Evolutionary conservation across 2,329 filamentous ascomycete species (phyloP).

Genomic region (Fusarium guadeloupense): DNA sequence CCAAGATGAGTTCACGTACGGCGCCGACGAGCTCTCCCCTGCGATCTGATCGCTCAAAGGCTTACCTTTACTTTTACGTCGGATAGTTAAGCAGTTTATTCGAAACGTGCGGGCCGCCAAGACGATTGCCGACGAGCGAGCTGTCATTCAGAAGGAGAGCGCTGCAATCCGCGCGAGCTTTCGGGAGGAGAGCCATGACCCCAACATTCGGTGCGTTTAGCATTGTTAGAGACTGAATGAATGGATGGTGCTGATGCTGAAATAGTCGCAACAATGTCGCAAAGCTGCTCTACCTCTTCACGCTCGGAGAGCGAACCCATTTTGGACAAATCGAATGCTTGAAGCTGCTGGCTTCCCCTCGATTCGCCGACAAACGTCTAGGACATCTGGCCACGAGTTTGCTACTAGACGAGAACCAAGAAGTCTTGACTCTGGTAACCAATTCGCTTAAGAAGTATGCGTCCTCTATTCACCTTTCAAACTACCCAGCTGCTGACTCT

Average conservation of each 20-base stretch:
- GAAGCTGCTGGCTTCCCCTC: conserved; percentile 94
- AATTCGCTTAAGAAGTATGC: conserved; percentile 96
- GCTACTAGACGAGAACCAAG: conserved; percentile 96
- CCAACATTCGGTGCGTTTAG: conserved; percentile 78
- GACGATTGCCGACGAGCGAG: conserved; percentile 97
- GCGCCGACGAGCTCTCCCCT: conserved; percentile 15
- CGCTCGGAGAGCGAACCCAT: conserved; percentile 94
- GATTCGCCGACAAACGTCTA: conserved; percentile 96
- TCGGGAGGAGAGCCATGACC: conserved; percentile 94
- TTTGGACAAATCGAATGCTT: conserved; percentile 99
- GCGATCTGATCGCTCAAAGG: conserved; percentile 8
- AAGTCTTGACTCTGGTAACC: conserved; percentile 94
- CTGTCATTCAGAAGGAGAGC: conserved; percentile 98
- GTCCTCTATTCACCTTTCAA: not conserved
- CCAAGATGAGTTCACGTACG: conserved; percentile 55
- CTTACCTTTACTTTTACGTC: conserved; percentile 20
- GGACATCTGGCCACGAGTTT: conserved; percentile 97
- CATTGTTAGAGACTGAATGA: not conserved
- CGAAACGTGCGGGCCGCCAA: conserved; percentile 98
- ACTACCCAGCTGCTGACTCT: conserved; percentile 26
- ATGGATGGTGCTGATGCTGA: conserved; percentile 26
- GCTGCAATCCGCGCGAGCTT: conserved; percentile 97
- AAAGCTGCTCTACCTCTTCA: conserved; percentile 98
- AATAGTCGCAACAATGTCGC: conserved; percentile 96
- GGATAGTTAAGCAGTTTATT: conserved; percentile 97